phyloP scores from a whole-genome alignment of 2,329 filamentous ascomycete genomes.

The Ophiostoma angusticollis region DNA sequence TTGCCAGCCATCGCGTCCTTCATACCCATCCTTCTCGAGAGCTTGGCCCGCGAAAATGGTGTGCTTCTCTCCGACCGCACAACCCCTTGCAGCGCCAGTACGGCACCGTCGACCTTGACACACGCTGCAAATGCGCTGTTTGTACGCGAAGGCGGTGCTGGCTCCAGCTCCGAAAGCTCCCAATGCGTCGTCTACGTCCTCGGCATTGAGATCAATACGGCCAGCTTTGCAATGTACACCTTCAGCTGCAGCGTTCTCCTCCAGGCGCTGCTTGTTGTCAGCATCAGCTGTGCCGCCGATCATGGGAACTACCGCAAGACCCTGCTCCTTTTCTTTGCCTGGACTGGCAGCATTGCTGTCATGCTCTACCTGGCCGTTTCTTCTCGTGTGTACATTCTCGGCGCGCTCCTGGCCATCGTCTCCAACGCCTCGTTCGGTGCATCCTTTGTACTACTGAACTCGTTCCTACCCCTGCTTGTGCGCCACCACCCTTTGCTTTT shows the following conservation, averaged over 20 bases:
- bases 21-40: slow-evolving; percentile 89
- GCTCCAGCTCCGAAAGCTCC: slow-evolving; percentile 33
- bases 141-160: too few species aligned
- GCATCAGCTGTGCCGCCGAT: slow-evolving; percentile 91
- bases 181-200: slow-evolving; percentile 78
- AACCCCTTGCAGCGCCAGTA: slow-evolving; percentile 59
- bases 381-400: slow-evolving; percentile 65
- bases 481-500: slow-evolving; percentile 57
- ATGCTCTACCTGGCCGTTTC: slow-evolving; percentile 79
- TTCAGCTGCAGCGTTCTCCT: slow-evolving; percentile 86
- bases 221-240: slow-evolving; percentile 93
- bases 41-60: slow-evolving; percentile 82
- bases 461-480: slow-evolving; percentile 83
- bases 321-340: slow-evolving; percentile 73
- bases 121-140: not conserved
- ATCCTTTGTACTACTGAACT: slow-evolving; percentile 90
- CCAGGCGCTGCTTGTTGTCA: slow-evolving; percentile 83
- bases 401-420: slow-evolving; percentile 71
- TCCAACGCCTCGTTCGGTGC: slow-evolving; percentile 91
- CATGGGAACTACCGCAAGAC: slow-evolving; percentile 87
- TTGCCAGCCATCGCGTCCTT: slow-evolving; percentile 51
- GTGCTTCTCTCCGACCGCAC: slow-evolving; percentile 67
- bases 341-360: slow-evolving; percentile 65
- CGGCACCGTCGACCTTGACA: slow-evolving; percentile 11
- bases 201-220: slow-evolving; percentile 82